A percentile compares a stretch with the other conserved stretches of the same genome.
phyloP scores from a whole-genome alignment of 2,329 filamentous ascomycete genomes.

The Fusarium algeriense region DNA sequence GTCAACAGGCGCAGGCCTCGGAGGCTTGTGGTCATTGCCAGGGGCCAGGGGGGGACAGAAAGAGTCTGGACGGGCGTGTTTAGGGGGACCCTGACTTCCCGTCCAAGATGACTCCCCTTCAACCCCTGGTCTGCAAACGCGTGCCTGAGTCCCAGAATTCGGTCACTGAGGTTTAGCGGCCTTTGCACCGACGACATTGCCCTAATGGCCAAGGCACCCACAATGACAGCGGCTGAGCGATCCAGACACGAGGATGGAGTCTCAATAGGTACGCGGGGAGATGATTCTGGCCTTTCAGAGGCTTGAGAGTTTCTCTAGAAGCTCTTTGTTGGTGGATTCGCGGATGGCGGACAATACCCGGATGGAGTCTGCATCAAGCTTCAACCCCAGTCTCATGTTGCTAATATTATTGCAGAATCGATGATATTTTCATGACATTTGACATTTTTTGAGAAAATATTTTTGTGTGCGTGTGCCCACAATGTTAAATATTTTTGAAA shows the following conservation, averaged over 20 bases:
- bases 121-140: constrained; percentile 31
- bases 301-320: constrained; percentile 6
- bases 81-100: constrained; percentile 39
- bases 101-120: constrained; percentile 15
- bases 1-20: constrained; percentile 11
- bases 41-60: constrained; percentile 18
- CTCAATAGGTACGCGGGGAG: constrained; percentile 39
- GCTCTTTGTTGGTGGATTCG: constrained; percentile 39
- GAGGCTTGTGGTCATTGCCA: constrained; percentile 25
- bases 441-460: constrained; percentile 10
- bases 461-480: constrained; percentile 37
- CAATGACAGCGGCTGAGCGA: constrained; percentile 48
- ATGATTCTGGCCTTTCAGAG: constrained; percentile 38
- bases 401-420: constrained; percentile 29
- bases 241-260: constrained; percentile 43
- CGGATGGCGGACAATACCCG: constrained; percentile 42
- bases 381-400: constrained; percentile 33
- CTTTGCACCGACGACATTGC: constrained; percentile 44
- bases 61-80: constrained; percentile 31
- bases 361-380: constrained; percentile 40
- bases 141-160: constrained; percentile 49
- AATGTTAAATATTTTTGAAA: constrained; percentile 25
- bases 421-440: constrained; percentile 33
- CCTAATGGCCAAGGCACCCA: constrained; percentile 46
- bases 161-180: constrained; percentile 50